phyloP scores from a whole-genome alignment of 768 basidiomycete genomes.

The Mycena capillaripes region DNA sequence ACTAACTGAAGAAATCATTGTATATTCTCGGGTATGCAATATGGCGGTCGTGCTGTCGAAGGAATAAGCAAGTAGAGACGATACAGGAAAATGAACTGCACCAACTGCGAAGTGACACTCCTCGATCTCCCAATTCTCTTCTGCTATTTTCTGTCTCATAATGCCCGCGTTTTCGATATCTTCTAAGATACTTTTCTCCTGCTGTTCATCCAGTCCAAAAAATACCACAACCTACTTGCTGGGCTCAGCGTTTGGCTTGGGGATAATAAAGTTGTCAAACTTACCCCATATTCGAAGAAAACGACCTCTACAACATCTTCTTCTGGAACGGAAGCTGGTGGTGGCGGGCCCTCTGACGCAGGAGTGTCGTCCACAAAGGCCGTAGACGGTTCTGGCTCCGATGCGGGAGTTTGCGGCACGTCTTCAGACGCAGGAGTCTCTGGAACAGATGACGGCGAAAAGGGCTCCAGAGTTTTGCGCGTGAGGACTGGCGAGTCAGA shows the following conservation, averaged over 20 bases:
- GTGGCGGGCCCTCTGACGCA: constrained; percentile 15
- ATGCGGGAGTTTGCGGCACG: constrained; percentile 27
- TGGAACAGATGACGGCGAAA: constrained; percentile 8
- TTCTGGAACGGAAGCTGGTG: constrained; percentile 43
- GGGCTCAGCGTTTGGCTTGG: background rate
- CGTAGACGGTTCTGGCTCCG: constrained; percentile 22
- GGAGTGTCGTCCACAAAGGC: background rate
- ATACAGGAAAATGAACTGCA: constrained; percentile 34
- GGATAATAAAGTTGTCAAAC: background rate
- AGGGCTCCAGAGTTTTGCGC: constrained; percentile 40
- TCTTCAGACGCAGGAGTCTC: constrained; percentile 31
- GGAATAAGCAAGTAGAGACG: constrained; percentile 16
- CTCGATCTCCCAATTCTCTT: constrained; percentile 92
- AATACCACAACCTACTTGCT: constrained; percentile 75
- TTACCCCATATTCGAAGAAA: constrained; percentile 87
- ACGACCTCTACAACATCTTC: constrained; percentile 80
- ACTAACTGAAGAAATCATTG: constrained; percentile 95
- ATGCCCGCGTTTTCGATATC: constrained; percentile 83
- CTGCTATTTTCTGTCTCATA: constrained; percentile 69
- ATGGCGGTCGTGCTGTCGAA: constrained; percentile 80
- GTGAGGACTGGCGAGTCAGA: constrained; percentile 58
- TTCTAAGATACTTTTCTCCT: constrained; percentile 88
- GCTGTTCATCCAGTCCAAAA: constrained; percentile 84
- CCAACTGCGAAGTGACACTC: constrained; percentile 90
- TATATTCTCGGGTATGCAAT: constrained; percentile 93